Base-by-base conservation (phyloP, 2,329 filamentous ascomycete species). In the Elsinoe fawcettii region DNA sequence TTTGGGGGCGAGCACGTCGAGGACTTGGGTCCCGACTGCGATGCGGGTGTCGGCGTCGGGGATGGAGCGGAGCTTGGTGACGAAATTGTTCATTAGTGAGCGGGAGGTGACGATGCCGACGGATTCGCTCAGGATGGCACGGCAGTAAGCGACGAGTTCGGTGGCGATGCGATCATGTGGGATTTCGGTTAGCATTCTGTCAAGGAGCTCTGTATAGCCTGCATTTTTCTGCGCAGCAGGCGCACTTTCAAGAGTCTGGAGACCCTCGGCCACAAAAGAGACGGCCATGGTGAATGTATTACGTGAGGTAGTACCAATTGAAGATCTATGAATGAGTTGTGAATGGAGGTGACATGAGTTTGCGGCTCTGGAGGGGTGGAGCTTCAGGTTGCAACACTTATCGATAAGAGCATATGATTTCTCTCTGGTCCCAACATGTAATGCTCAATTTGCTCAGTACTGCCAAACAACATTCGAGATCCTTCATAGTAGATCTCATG, bases 71-170 rank as follows among this genome's bases (percentile, higher is more conserved):
- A 95, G 85, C 14, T 80, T 75, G 41, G 75, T 66, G 62, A 87
- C 78, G 67, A 95, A 88, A 58, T 76, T 74, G 57, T 80, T 77
- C 60, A 95, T 82, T 11, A 93, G 78, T 14, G 83, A 79, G 5
- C 88, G 83, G 4, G 87, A 84, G 27, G 84, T 79, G n/a, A 93
- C 87, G 64, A 92, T 84, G 65, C 87, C 87, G 56, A 91, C 79
- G 20, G 79, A 78, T 65, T 88, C 84, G 62, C 76, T 78, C 62
- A 91, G 81, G 55, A 91, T 78, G 51, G 60, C 59, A 65, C 85
- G 79, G 56, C 85, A 76, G 63, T 88, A 85, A 65, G 82, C 81
- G 60, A 82, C 83, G 59, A 91, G 77, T 70, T 91, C 84, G 60
- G 79, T 70, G 57, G 78, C 69, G 47, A 82, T 73, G 39, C 41